Conservation (phyloP, 1,139 yeast genomes). For the Zygosaccharomyces sapae region DNA sequence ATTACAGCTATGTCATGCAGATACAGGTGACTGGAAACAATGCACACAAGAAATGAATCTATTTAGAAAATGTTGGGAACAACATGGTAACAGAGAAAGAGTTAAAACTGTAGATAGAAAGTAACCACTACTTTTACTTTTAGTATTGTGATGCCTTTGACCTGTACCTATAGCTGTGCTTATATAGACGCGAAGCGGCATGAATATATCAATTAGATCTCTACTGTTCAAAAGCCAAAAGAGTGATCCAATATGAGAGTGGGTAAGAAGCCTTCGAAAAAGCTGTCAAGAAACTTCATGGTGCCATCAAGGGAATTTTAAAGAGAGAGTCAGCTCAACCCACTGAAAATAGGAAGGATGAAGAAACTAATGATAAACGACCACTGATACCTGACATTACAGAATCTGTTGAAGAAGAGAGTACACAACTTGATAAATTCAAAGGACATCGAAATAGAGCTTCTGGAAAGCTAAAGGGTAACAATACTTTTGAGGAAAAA, state of each 20-base stretch:
- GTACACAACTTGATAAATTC: not conserved
- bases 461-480: not conserved
- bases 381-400: constrained; percentile 6
- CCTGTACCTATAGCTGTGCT: not conserved
- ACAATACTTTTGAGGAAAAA: constrained; percentile 2
- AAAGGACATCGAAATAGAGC: not conserved
- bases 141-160: not conserved
- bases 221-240: too few species aligned
- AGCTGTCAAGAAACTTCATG: constrained; percentile 22
- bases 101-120: constrained; percentile 30
- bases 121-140: not conserved
- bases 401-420: constrained; percentile 4
- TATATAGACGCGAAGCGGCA: constrained; percentile 1
- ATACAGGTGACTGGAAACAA: constrained; percentile 73
- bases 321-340: not conserved
- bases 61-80: constrained; percentile 32
- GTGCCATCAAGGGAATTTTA: constrained; percentile 27
- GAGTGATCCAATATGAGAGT: constrained; percentile 8
- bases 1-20: constrained; percentile 72
- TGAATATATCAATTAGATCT: not conserved
- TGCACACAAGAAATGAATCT: constrained; percentile 51
- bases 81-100: constrained; percentile 32
- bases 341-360: not conserved
- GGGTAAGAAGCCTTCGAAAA: constrained; percentile 15
- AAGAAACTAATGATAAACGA: not conserved